phyloP scores from a whole-genome alignment of 345 rosid species.

The Euphorbia lathyris region DNA sequence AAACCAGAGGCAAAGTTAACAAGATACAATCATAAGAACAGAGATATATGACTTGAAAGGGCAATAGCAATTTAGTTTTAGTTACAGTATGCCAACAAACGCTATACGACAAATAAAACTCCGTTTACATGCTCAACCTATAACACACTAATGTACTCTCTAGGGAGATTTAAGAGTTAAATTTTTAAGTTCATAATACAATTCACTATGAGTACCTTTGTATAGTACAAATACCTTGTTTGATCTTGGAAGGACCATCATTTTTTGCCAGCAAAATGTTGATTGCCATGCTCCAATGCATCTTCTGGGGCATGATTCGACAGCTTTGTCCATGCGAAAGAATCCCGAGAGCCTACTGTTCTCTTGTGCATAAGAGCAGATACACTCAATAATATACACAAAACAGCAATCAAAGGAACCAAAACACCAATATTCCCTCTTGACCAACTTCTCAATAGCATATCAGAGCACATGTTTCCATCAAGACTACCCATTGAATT shows the following conservation, averaged over 20 bases:
- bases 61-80: not conserved
- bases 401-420: slow-evolving; percentile 52
- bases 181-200: not conserved
- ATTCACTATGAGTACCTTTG: not conserved
- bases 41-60: not conserved
- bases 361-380: slow-evolving; percentile 42
- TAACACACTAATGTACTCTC: not conserved
- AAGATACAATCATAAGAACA: not conserved
- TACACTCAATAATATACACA: slow-evolving; percentile 59
- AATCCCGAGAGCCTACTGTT: slow-evolving; percentile 22
- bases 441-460: slow-evolving; percentile 49
- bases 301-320: slow-evolving; percentile 41
- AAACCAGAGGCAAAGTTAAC: not conserved
- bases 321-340: slow-evolving; percentile 59
- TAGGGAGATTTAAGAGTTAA: not conserved
- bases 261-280: slow-evolving; percentile 26
- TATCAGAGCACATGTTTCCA: slow-evolving; percentile 46
- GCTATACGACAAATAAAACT: slow-evolving; percentile 12
- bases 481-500: slow-evolving; percentile 82
- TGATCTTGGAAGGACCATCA: slow-evolving; percentile 27
- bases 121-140: slow-evolving; percentile 14
- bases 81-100: not conserved
- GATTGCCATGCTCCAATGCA: slow-evolving; percentile 29
- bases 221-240: not conserved
- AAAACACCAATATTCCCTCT: slow-evolving; percentile 42